Conservation (phyloP, 1,139 yeast genomes). For the Kurtzmaniella natalensis region DNA sequence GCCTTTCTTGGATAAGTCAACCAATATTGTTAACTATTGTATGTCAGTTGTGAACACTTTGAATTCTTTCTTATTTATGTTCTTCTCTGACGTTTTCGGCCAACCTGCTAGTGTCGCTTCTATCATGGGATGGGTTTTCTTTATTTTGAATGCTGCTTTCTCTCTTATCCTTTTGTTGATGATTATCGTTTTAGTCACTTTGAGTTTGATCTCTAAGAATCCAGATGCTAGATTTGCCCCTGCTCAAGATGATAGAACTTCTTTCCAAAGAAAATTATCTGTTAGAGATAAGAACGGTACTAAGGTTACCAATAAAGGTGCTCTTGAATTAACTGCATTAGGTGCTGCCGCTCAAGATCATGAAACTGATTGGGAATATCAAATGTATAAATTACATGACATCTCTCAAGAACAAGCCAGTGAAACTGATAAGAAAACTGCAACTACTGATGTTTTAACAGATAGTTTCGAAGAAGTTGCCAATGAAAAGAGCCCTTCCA, state of each 20-base stretch:
- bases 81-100: constrained; percentile 69
- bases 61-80: constrained; percentile 69
- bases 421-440: constrained; percentile 9
- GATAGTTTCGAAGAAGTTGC: constrained; percentile 5
- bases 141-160: constrained; percentile 73
- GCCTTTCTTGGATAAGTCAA: constrained; percentile 71
- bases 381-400: constrained; percentile 51
- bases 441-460: constrained; percentile 19
- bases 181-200: constrained; percentile 53
- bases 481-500: constrained; percentile 8
- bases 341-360: constrained; percentile 74
- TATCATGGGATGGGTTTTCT: constrained; percentile 78
- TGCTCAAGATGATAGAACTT: constrained; percentile 77
- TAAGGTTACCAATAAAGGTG: constrained; percentile 19
- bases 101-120: constrained; percentile 66
- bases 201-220: constrained; percentile 63
- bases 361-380: constrained; percentile 63
- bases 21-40: constrained; percentile 61
- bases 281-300: constrained; percentile 22
- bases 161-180: constrained; percentile 59
- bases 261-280: constrained; percentile 62
- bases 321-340: constrained; percentile 61
- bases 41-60: constrained; percentile 61
- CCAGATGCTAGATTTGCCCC: constrained; percentile 84
- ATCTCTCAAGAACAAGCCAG: constrained; percentile 13